A percentile compares a stretch with the other conserved stretches of the same genome.
These are phyloP conservation scores for Botrytis fabae DNA, from an alignment of 2,329 filamentous ascomycete species.

Conservation along the genomic window DNA sequence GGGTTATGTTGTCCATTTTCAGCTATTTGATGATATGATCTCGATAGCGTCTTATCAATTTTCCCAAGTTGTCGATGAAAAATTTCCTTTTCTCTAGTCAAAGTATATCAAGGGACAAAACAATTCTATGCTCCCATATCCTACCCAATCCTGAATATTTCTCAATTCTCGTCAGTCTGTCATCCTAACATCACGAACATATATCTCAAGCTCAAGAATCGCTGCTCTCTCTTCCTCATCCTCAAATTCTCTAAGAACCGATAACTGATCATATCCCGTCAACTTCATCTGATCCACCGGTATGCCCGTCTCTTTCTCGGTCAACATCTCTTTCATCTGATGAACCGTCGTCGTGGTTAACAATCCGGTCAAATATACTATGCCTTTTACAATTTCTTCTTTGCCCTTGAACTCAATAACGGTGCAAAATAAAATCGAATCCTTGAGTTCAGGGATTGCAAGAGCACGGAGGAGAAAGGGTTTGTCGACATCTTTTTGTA, in stretches of 20 bases:
- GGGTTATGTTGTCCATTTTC: background rate
- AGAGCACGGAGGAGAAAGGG: background rate
- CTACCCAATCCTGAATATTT: background rate
- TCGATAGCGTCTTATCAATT: background rate
- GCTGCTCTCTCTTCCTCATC: background rate
- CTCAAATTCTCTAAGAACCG: background rate
- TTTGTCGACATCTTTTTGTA: background rate
- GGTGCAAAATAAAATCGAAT: background rate
- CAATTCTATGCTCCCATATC: background rate
- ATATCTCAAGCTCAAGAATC: background rate
- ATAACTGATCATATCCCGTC: background rate
- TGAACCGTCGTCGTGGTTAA: background rate
- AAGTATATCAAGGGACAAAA: background rate
- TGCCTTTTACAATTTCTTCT: background rate
- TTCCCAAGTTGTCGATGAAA: background rate
- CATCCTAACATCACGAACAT: background rate
- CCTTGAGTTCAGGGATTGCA: background rate
- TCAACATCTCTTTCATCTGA: conserved; percentile 1
- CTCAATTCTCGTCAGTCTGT: background rate
- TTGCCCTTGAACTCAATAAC: background rate
- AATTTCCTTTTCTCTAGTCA: background rate
- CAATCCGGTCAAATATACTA: background rate
- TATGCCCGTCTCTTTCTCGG: background rate
- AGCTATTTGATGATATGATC: background rate
- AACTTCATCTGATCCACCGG: background rate